Percentiles rank a stretch among this genome's conserved stretches.
These are phyloP conservation scores for Aureobasidium musti DNA, from an alignment of 2,329 filamentous ascomycete genomes.

Conservation along the genomic window DNA sequence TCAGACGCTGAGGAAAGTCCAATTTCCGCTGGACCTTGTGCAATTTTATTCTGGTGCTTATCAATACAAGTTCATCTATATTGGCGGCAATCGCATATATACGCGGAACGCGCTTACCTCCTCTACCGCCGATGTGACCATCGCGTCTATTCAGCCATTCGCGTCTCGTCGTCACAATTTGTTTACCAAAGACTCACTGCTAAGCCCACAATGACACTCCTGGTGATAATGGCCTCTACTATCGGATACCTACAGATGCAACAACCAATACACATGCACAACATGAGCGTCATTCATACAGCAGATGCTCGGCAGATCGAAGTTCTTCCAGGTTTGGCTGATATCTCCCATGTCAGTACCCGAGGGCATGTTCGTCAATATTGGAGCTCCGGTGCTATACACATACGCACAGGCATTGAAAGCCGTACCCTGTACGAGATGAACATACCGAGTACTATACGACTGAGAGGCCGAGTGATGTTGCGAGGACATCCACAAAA, in stretches of 20 bases:
- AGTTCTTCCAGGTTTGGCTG: neutral
- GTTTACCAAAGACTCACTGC: neutral
- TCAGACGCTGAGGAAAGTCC: neutral
- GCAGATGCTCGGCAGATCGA: neutral
- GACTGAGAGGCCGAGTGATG: neutral
- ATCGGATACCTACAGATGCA: slow-evolving; percentile 6
- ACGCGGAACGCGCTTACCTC: slow-evolving; percentile 10
- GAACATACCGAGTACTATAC: neutral
- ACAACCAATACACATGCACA: neutral
- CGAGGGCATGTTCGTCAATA: neutral
- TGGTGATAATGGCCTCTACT: neutral
- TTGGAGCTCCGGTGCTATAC: neutral
- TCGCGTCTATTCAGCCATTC: slow-evolving; percentile 18
- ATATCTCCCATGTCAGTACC: neutral
- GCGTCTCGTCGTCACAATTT: slow-evolving; percentile 1
- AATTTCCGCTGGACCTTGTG: neutral
- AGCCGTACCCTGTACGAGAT: neutral
- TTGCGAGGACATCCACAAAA: too few species aligned
- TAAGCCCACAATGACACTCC: neutral
- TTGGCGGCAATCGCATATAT: neutral
- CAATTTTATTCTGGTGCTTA: neutral
- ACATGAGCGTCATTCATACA: neutral
- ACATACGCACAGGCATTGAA: neutral
- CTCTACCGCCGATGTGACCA: slow-evolving; percentile 7
- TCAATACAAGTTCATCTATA: neutral